Conservation (phyloP, 2,329 filamentous ascomycete genomes). For the Dichotomopilus funicola region DNA sequence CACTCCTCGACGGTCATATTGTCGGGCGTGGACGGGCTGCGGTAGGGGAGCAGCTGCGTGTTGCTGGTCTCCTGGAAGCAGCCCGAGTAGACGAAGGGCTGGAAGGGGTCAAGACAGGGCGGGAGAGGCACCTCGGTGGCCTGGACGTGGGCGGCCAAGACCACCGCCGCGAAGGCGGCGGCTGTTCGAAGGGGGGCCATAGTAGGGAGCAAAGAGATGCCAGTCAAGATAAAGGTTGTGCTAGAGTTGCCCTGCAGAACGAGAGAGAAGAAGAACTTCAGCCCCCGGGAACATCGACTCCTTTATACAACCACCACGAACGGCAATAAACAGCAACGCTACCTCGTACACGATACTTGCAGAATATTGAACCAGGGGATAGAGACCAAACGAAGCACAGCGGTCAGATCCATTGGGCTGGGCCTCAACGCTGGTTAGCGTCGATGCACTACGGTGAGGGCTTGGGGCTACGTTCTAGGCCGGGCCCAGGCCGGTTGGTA, state of each 20-base stretch:
- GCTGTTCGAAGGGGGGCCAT: slow-evolving; percentile 33
- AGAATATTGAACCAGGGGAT: slow-evolving; percentile 5
- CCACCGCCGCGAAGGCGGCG: slow-evolving; percentile 34
- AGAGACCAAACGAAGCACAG: not conserved
- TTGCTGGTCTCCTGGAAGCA: slow-evolving; percentile 38
- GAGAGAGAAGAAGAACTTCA: not conserved
- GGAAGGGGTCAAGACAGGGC: slow-evolving; percentile 38
- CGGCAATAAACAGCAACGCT: not conserved
- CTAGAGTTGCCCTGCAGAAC: slow-evolving; percentile 11
- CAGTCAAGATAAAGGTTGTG: not conserved
- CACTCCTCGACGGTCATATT: slow-evolving; percentile 45
- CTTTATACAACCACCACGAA: slow-evolving; percentile 10
- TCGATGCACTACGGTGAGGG: not conserved
- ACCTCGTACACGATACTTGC: not conserved
- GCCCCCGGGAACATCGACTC: not conserved
- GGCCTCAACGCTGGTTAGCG: not conserved
- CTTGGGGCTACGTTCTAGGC: no score
- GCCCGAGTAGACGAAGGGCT: slow-evolving; percentile 43
- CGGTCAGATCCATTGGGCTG: not conserved
- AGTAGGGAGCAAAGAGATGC: slow-evolving; percentile 11
- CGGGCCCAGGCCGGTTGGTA: no score
- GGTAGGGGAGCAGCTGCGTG: slow-evolving; percentile 35
- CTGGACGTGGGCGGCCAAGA: slow-evolving; percentile 32
- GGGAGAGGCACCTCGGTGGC: slow-evolving; percentile 39
- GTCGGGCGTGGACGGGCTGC: slow-evolving; percentile 26